Base-by-base conservation (phyloP, 2,329 filamentous ascomycete genomes). In the Pseudogymnoascus verrucosus region DNA sequence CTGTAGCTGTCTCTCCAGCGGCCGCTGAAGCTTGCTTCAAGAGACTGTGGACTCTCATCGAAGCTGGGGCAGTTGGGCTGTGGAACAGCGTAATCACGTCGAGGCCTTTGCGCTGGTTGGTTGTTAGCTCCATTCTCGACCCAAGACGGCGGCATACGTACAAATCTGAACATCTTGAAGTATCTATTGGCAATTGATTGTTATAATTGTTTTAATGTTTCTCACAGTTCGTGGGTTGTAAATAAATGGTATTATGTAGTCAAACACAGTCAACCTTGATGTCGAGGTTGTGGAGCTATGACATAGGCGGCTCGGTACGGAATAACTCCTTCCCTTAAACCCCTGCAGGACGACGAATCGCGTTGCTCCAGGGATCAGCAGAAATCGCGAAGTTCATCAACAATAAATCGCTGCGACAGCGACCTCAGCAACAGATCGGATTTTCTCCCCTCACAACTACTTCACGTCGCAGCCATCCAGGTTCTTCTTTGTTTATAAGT, bases 71-170 rank as follows among this genome's bases (percentile, higher is more conserved):
- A 70, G 82, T 83, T 64, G 93, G 85, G 76, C 90, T 90, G 84
- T 97, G 93, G 82, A 98, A 99, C 80, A 99, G 88, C 66, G 93
- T 98, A 74, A 98, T 86, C 69, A 96, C 90, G 80, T 98, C 93
- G 76, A 90, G 84, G 69, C 89, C 84, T 82, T 91, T 93, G 78
- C 82, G 84, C 89, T 92, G 72, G 63, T 44, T 39, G 34, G 59
- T 6, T 39, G 59, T 61, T 40, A 61, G 59, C 39, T 40, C 59
- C 36, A 16, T n/a, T 8, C 39, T 19, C 39, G 39, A 16, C n/a
- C 26, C 19, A 26, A n/a, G 6, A 40, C 23, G 5, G 14, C 1
- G 14, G 28, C 39, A 10, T 21, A 68, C 72, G 67, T 69, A 74
- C 73, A 59, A 73, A 72, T 65, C 73, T 66, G 63, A 75, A 75